Percentiles rank a stretch among this genome's conserved stretches.
These are phyloP conservation scores for Ophiosphaerella korrae DNA, from an alignment of 2,329 filamentous ascomycete species.

Conservation along the genomic window DNA sequence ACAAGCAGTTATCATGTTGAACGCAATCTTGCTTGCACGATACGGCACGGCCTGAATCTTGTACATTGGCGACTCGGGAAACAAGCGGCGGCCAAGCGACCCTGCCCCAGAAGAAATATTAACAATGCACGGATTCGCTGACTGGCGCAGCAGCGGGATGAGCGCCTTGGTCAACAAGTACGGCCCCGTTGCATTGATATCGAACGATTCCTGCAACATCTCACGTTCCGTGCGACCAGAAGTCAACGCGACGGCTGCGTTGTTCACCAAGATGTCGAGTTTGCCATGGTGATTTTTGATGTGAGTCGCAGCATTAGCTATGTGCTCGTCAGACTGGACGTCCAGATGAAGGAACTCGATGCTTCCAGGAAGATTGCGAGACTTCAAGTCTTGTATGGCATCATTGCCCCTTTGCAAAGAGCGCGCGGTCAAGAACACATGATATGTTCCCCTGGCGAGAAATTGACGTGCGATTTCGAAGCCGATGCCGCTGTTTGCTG, in stretches of 20 bases:
- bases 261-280: conserved; percentile 48
- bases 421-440: conserved; percentile 32
- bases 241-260: conserved; percentile 38
- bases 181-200: conserved; percentile 38
- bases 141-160: conserved; percentile 22
- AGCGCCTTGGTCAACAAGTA: conserved; percentile 30
- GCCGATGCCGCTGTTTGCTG: conserved; percentile 56
- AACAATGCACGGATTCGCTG: conserved; percentile 36
- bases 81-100: conserved; percentile 37
- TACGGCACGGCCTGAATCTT: conserved; percentile 37
- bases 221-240: conserved; percentile 28
- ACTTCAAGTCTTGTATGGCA: conserved; percentile 31
- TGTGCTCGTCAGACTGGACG: conserved; percentile 50
- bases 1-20: conserved; percentile 47
- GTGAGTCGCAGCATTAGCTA: conserved; percentile 42
- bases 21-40: conserved; percentile 45
- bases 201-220: conserved; percentile 30
- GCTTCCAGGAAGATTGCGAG: conserved; percentile 31
- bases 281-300: conserved; percentile 37
- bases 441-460: conserved; percentile 44
- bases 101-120: conserved; percentile 45
- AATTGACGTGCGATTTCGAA: conserved; percentile 51
- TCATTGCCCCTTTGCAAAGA: conserved; percentile 29
- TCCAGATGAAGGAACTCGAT: conserved; percentile 51
- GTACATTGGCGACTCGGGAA: conserved; percentile 31